Evolutionary conservation across 2,329 filamentous ascomycete species (phyloP).

Genomic region (Stemphylium beticola): DNA sequence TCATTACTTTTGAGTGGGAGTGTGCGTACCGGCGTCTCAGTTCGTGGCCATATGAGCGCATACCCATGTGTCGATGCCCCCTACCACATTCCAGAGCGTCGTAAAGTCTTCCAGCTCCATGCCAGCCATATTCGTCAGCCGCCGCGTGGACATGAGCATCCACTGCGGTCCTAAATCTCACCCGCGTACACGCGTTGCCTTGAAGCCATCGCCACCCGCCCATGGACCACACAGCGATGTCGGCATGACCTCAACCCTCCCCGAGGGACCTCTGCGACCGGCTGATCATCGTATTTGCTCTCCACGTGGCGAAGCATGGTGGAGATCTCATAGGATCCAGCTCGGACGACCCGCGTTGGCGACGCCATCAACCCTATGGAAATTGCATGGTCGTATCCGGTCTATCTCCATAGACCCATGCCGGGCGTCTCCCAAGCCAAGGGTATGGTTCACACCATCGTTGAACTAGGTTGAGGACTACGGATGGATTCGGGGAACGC

Average conservation of each 20-base stretch:
- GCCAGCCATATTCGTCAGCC: not conserved
- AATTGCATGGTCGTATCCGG: slow-evolving; percentile 2
- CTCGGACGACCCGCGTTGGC: slow-evolving; percentile 3
- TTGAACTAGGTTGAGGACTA: not conserved
- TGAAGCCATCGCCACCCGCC: slow-evolving; percentile 1
- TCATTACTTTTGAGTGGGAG: not conserved
- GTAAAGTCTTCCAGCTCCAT: not conserved
- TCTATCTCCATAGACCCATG: not conserved
- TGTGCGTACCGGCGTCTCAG: not conserved
- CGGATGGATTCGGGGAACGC: not conserved
- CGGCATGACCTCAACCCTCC: not conserved
- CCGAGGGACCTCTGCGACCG: not conserved
- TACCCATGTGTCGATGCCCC: not conserved
- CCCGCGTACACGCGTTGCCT: not conserved
- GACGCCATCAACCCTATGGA: slow-evolving; percentile 4
- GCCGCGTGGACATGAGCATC: not conserved
- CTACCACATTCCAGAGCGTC: not conserved
- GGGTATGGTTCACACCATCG: not conserved
- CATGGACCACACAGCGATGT: not conserved
- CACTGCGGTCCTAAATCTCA: not conserved
- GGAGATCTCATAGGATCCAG: not conserved
- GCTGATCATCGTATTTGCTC: slow-evolving; percentile 14
- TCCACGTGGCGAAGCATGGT: slow-evolving; percentile 2
- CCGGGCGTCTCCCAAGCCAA: not conserved
- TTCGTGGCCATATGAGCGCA: not conserved